phyloP scores from a whole-genome alignment of 331 rosid species.

The Telfairia occidentalis region DNA sequence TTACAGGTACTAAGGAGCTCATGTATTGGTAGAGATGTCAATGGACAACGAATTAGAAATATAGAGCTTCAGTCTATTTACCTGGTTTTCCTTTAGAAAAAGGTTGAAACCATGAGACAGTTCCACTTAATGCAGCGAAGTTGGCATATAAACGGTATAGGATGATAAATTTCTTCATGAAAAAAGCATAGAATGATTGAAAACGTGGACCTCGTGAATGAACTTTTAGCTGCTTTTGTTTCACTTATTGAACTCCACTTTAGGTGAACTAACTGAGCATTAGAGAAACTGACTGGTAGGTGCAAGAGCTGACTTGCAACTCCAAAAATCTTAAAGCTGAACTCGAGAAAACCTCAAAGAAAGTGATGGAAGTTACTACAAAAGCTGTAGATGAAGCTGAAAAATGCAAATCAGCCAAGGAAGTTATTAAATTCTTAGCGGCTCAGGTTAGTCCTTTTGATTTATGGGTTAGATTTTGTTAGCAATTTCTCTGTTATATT shows the following conservation, averaged over 20 bases:
- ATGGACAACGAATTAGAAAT: not conserved
- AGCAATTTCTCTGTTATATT: not conserved
- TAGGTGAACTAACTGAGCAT: constrained; percentile 6
- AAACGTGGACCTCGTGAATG: not conserved
- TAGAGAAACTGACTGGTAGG: constrained; percentile 31
- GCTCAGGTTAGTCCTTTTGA: constrained; percentile 51
- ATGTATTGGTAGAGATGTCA: not conserved
- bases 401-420: constrained; percentile 83
- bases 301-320: constrained; percentile 59
- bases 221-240: not conserved
- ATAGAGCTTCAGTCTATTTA: not conserved
- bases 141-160: not conserved
- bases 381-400: constrained; percentile 76
- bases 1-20: not conserved
- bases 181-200: not conserved
- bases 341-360: constrained; percentile 56
- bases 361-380: constrained; percentile 62
- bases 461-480: not conserved
- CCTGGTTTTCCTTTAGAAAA: not conserved
- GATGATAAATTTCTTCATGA: not conserved
- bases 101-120: too few species aligned
- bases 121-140: too few species aligned
- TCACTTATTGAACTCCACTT: not conserved
- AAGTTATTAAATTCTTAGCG: constrained; percentile 67
- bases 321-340: constrained; percentile 70